Evolutionary conservation across 2,329 filamentous ascomycete species (phyloP).

Genomic region (Geosmithia flava): DNA sequence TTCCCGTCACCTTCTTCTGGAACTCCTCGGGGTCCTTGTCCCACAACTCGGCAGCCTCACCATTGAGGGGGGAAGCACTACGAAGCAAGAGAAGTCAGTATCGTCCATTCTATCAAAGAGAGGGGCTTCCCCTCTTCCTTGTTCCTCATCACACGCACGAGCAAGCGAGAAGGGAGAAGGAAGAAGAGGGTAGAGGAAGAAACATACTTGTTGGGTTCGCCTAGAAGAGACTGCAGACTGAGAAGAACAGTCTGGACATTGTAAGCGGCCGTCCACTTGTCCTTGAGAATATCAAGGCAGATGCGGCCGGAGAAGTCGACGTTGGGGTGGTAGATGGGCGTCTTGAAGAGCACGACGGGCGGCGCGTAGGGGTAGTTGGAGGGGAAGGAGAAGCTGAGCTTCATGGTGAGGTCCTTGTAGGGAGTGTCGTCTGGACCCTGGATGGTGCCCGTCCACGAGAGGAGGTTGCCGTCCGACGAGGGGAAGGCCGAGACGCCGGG

Average conservation of each 20-base stretch:
- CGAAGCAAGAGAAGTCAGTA: not conserved
- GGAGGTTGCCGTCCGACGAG: slow-evolving; percentile 75
- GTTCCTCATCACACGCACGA: too few species aligned
- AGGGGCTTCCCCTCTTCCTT: too few species aligned
- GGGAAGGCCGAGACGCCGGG: slow-evolving; percentile 94
- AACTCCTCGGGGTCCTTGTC: slow-evolving; percentile 80
- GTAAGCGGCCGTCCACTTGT: slow-evolving; percentile 97
- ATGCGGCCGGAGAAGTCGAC: slow-evolving; percentile 96
- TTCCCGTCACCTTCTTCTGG: slow-evolving; percentile 58
- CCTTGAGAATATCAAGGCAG: slow-evolving; percentile 95
- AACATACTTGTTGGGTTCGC: slow-evolving; percentile 94
- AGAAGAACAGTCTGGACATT: slow-evolving; percentile 89
- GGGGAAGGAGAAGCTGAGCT: slow-evolving; percentile 85
- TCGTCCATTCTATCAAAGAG: not conserved
- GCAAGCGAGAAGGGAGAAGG: not conserved
- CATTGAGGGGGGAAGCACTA: slow-evolving; percentile 88
- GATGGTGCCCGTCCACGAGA: slow-evolving; percentile 90
- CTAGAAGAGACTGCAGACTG: slow-evolving; percentile 87
- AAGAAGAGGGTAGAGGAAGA: not conserved
- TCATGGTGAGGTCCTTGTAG: slow-evolving; percentile 79
- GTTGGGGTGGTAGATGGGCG: slow-evolving; percentile 97
- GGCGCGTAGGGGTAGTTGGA: slow-evolving; percentile 86
- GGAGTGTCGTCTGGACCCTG: slow-evolving; percentile 83
- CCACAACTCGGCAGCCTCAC: slow-evolving; percentile 92
- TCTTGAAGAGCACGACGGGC: slow-evolving; percentile 91